Percentiles rank a stretch among this genome's conserved stretches.
Evolutionary conservation across 768 basidiomycete species (phyloP).

Genomic region (Trametes cubensis): DNA sequence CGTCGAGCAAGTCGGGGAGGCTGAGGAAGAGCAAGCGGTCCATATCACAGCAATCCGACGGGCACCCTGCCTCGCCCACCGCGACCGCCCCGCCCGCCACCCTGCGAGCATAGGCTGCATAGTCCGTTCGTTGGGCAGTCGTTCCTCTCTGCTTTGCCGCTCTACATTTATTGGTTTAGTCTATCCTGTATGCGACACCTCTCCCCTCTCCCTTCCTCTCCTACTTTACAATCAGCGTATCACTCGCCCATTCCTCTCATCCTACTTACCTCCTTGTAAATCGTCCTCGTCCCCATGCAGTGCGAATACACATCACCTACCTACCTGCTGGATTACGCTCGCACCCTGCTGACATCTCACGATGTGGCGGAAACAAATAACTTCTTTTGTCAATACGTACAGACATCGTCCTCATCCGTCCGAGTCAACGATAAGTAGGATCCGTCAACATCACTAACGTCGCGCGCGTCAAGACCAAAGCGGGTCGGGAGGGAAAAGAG

Average conservation of each 20-base stretch:
- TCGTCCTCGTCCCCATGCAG: background rate
- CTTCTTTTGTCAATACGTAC: too few relatives aligned
- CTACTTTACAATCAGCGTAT: background rate
- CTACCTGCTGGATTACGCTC: background rate
- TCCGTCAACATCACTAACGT: too few relatives aligned
- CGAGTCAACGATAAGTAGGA: too few relatives aligned
- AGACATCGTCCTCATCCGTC: too few relatives aligned
- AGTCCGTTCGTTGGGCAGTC: background rate
- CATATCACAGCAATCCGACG: conserved; percentile 22
- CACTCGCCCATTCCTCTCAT: background rate
- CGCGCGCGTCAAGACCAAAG: too few relatives aligned
- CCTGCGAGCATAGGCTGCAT: conserved; percentile 6
- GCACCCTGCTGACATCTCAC: too few relatives aligned
- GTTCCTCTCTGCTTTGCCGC: background rate
- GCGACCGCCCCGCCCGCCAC: conserved; percentile 3
- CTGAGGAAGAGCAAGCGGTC: conserved; percentile 23
- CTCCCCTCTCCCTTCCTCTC: background rate
- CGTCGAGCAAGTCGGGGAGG: conserved; percentile 18
- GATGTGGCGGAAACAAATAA: too few relatives aligned
- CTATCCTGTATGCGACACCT: conserved; percentile 13
- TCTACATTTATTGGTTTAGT: conserved; percentile 14
- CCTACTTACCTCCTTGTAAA: background rate
- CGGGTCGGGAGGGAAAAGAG: background rate
- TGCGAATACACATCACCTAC: conserved; percentile 3
- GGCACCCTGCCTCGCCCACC: conserved; percentile 3